Conservation (phyloP, 1,284 basidiomycete genomes). For the Trametes polyzona region DNA sequence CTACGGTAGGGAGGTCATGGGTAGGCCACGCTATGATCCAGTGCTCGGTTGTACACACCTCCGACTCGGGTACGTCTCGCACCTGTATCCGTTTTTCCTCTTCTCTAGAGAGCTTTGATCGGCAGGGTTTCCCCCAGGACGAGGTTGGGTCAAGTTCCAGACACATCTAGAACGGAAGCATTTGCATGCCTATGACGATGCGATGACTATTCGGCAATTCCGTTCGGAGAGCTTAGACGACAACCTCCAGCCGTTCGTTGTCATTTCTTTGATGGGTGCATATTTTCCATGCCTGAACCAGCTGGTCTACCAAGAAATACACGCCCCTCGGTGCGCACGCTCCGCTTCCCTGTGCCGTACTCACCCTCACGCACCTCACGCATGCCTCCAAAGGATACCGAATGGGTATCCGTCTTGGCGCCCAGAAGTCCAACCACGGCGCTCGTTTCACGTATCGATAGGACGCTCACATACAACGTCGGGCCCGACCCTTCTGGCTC, state of each 20-base stretch:
- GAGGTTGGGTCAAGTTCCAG: too few species aligned
- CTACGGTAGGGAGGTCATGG: neutral
- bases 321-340: neutral
- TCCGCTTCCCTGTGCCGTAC: neutral
- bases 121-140: too few species aligned
- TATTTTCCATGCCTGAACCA: too few species aligned
- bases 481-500: neutral
- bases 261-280: too few species aligned
- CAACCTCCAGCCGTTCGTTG: too few species aligned
- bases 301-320: too few species aligned
- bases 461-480: neutral
- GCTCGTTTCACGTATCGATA: too few species aligned
- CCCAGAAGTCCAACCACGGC: neutral
- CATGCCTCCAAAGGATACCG: too few species aligned
- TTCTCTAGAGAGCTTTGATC: too few species aligned
- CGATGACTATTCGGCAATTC: neutral
- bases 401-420: too few species aligned
- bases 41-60: neutral
- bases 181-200: neutral
- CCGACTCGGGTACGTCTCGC: constrained; percentile 1
- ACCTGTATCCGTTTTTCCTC: neutral
- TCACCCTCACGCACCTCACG: neutral
- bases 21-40: neutral
- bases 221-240: too few species aligned
- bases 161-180: neutral